Evolutionary conservation across 2,329 filamentous ascomycete genomes (phyloP).

Genomic region (Pseudohalonectria lignicola): DNA sequence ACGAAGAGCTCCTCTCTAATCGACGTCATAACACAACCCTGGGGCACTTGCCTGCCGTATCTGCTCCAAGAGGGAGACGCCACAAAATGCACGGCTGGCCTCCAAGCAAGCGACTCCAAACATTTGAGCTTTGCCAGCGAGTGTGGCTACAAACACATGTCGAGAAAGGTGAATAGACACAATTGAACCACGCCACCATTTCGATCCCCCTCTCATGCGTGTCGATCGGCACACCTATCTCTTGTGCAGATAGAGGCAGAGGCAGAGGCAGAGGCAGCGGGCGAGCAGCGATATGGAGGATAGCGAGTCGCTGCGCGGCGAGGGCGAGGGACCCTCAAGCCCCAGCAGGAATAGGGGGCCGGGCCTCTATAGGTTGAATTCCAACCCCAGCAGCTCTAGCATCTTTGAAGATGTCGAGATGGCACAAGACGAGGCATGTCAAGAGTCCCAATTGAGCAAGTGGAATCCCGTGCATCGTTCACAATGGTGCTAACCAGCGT

Average conservation of each 20-base stretch:
- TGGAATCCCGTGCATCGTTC: too few relatives aligned
- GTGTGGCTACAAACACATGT: too few relatives aligned
- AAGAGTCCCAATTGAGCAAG: background rate
- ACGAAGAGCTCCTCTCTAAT: too few relatives aligned
- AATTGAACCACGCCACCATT: too few relatives aligned
- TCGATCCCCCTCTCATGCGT: background rate
- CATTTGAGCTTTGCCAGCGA: too few relatives aligned
- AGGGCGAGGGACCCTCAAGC: conserved; percentile 1
- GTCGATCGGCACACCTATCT: background rate
- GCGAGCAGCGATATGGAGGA: conserved; percentile 5
- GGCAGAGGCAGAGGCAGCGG: background rate
- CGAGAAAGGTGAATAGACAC: too few relatives aligned
- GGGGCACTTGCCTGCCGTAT: too few relatives aligned
- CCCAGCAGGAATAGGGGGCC: background rate
- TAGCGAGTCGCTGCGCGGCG: conserved; percentile 1
- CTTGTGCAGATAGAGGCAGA: background rate
- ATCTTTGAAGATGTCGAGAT: conserved; percentile 96
- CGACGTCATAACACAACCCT: too few relatives aligned
- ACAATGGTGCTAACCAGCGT: too few relatives aligned
- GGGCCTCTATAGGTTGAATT: conserved; percentile 51
- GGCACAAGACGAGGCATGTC: conserved; percentile 79
- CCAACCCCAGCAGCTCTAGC: conserved; percentile 64
- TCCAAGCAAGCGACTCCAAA: too few relatives aligned
- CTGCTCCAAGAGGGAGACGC: too few relatives aligned
- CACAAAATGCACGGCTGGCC: too few relatives aligned